Base-by-base conservation (phyloP, 768 basidiomycete species). In the Lyophyllum atratum region DNA sequence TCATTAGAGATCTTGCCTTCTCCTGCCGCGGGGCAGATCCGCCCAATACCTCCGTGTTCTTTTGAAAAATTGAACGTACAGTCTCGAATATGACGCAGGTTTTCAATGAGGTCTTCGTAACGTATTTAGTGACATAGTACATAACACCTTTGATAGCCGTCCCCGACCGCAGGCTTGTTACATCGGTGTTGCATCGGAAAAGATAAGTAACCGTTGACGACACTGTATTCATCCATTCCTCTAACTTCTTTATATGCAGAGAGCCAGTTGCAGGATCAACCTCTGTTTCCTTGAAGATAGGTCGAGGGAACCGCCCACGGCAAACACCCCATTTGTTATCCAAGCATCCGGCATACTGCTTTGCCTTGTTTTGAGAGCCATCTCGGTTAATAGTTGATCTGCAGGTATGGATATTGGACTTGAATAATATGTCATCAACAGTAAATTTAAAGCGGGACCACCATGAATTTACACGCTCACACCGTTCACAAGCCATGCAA, bases 41-140 rank as follows among this genome's bases (percentile, higher is more conserved):
- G 19, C 56, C 59, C 0, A 71, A 14, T 1, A 68, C 45, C n/a
- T 6, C 43, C 7, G 33, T 21, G 39, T 56, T 47, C 22, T 56
- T 60, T 0, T 65, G 57, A 43, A 72, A 67, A 1, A 73, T 55
- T 4, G 62, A 50, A 14, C 56, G 54, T 0, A 73, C 59, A 12
- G 69, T 55, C 0, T 75, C 66, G 64, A 80, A 79, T 31, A 77
- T 65, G 8, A 64, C 63, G 59, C 75, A 67, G 0, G 70, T 76
- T 40, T 77, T 80, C 2, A 80, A 55, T 0, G 62, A 43, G 0
- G 65, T 39, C 56, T 81, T 81, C 0, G 75, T 77, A 2, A 80
- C 69, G 61, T 80, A 80, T 15, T 81, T 75, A 4, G 77, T 68
- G 0, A 78, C 66, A 64, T 78, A 79, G 19, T 68, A 62, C 0